Percentiles rank a stretch among this genome's conserved stretches.
Conservation (phyloP, 1,284 basidiomycete species). For the Sutorius eximius region DNA sequence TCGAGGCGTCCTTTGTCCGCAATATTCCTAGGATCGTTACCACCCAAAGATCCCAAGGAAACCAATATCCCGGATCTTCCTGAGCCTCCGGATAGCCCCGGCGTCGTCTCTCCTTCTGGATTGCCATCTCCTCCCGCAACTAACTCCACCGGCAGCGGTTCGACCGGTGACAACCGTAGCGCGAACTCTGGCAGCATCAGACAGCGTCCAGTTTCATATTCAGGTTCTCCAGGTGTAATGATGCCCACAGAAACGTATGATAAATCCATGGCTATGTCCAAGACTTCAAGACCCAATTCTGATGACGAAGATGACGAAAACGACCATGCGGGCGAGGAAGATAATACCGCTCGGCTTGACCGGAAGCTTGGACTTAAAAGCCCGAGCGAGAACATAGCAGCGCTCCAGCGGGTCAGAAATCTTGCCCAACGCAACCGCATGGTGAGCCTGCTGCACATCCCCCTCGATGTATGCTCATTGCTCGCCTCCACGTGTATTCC, state of each 20-base stretch:
- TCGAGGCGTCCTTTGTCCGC: conserved; percentile 40
- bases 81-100: conserved; percentile 62
- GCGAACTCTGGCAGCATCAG: conserved; percentile 49
- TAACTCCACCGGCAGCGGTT: conserved; percentile 77
- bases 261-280: conserved; percentile 27
- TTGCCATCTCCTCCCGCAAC: conserved; percentile 77
- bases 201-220: conserved; percentile 37
- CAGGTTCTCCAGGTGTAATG: conserved; percentile 27
- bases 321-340: conserved; percentile 60
- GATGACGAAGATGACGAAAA: conserved; percentile 60
- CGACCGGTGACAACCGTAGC: conserved; percentile 61
- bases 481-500: conserved; percentile 31
- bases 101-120: conserved; percentile 52
- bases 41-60: conserved; percentile 33
- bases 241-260: conserved; percentile 39
- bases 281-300: conserved; percentile 34
- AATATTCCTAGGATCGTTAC: conserved; percentile 36
- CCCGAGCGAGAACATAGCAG: conserved; percentile 53
- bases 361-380: conserved; percentile 37
- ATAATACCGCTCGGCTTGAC: conserved; percentile 64
- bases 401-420: conserved; percentile 65
- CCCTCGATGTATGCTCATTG: conserved; percentile 12
- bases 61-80: conserved; percentile 59
- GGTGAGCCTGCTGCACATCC: conserved; percentile 42
- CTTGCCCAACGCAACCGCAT: conserved; percentile 70